Percentiles rank a stretch among this genome's conserved stretches.
Evolutionary conservation across 208 protist species (phyloP).

Genomic region (Trypanosomatidae sp.): DNA sequence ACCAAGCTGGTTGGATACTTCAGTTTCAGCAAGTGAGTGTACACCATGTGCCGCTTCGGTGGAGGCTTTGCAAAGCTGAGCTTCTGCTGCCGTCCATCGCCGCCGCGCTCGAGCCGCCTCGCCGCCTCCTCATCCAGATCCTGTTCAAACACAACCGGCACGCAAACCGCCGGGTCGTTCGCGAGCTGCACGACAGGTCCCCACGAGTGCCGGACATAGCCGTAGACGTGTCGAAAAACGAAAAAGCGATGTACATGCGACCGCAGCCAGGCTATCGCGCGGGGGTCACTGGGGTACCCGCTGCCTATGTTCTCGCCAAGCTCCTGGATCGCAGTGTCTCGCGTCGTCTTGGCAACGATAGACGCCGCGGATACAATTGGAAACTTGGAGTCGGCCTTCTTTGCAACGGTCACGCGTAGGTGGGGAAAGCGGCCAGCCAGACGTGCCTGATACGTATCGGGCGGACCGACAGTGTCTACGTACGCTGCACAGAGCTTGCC

Average conservation of each 20-base stretch:
- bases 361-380: constrained; percentile 93
- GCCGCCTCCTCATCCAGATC: constrained; percentile 46
- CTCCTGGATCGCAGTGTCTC: constrained; percentile 47
- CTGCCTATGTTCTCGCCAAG: constrained; percentile 67
- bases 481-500: constrained; percentile 87
- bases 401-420: constrained; percentile 80
- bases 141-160: constrained; percentile 64
- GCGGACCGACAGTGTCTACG: constrained; percentile 93
- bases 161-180: constrained; percentile 49
- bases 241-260: constrained; percentile 81
- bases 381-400: constrained; percentile 92
- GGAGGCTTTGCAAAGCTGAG: constrained; percentile 64
- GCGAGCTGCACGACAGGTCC: constrained; percentile 63
- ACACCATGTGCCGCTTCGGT: constrained; percentile 52
- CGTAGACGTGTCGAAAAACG: constrained; percentile 41
- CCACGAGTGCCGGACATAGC: constrained; percentile 81
- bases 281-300: constrained; percentile 84
- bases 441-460: constrained; percentile 74
- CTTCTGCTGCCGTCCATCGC: constrained; percentile 37
- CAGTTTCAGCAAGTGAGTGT: constrained; percentile 59
- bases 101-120: constrained; percentile 16
- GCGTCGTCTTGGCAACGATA: constrained; percentile 92
- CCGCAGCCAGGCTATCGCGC: constrained; percentile 66
- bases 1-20: constrained; percentile 21
- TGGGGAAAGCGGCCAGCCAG: constrained; percentile 85